Evolutionary conservation across 1,139 yeast species (phyloP), one percentile per base, ranked within the genome.

Genomic region (Casaregolazyma lundiana): DNA sequence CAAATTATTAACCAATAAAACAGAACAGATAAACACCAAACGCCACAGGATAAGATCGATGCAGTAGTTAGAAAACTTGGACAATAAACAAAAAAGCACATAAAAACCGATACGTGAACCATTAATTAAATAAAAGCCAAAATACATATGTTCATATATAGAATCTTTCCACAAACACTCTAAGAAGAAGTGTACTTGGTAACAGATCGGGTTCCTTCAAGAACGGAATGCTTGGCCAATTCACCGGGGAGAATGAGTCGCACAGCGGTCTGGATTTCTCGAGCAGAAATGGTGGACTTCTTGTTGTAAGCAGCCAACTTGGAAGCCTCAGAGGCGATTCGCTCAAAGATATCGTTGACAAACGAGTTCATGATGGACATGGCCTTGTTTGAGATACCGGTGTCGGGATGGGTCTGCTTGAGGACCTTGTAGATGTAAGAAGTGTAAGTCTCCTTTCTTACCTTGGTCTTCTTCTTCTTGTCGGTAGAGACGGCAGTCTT

Each of bases 191-290:
- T 88, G 83, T 90, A 92, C 81, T 92, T 92, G 74, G 97, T 90
- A 66, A 92, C 97, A 73, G 98, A 96, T 84, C 97, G 89, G 65
- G 97, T 90, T 81, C 97, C 97, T 77, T 90, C 97, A 64, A 96
- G 86, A 66, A 89, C 96, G 66, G 97, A 97, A 76, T 90, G 97
- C 82, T 90, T 92, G 62, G 98, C 97, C 74, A 92, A 83, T 78
- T 92, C 98, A 83, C 98, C 98, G 61, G 98, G 98, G 67, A 92
- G 85, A 76, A 92, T 92, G 70, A 92, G 84, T 81, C 97, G 87
- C 62, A 92, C 98, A 62, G 98, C 97, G 63, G 97, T 92, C 77
- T 92, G 98, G 68, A 92, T 92, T 77, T 92, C 98, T 80, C 98
- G 89, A 53, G 98, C 96, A 58, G 97, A 89, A 68, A 92, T 92